These are phyloP conservation scores for Nephromyces sp. DNA, from an alignment of 169 alveolate genomes.

Conservation along the genomic window DNA sequence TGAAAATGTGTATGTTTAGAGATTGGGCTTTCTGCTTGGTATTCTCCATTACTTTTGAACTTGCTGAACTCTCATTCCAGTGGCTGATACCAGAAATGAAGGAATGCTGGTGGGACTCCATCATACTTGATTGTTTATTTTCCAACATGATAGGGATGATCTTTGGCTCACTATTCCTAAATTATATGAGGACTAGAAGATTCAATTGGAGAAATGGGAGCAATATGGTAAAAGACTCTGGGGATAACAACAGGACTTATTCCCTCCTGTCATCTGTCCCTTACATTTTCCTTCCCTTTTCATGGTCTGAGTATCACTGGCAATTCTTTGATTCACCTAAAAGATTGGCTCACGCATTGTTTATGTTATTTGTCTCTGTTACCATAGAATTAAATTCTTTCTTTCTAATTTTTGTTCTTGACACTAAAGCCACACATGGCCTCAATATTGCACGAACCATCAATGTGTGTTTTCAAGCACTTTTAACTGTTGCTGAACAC, in stretches of 20 bases:
- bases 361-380: constrained; percentile 7
- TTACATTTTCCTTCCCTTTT: constrained; percentile 23
- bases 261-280: too few relatives aligned
- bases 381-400: constrained; percentile 31
- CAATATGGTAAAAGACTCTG: constrained; percentile 13
- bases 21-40: constrained; percentile 26
- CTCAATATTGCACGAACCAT: constrained; percentile 13
- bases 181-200: background rate
- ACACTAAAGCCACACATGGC: constrained; percentile 23
- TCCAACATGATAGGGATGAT: constrained; percentile 35
- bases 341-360: constrained; percentile 7
- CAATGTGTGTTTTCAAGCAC: constrained; percentile 17
- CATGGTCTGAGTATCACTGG: constrained; percentile 31
- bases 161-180: constrained; percentile 12
- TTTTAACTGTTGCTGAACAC: constrained; percentile 34
- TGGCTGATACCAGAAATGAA: constrained; percentile 45
- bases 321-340: constrained; percentile 21
- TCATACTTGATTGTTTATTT: constrained; percentile 21
- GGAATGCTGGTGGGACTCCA: constrained; percentile 47
- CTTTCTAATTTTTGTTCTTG: constrained; percentile 30
- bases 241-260: constrained; percentile 16
- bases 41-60: constrained; percentile 15
- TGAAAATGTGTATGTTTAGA: constrained; percentile 32
- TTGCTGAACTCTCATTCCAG: constrained; percentile 29
- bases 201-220: too few relatives aligned